Base-by-base conservation (phyloP, 805 yeast species). In the Scheffersomyces coipomensis region DNA sequence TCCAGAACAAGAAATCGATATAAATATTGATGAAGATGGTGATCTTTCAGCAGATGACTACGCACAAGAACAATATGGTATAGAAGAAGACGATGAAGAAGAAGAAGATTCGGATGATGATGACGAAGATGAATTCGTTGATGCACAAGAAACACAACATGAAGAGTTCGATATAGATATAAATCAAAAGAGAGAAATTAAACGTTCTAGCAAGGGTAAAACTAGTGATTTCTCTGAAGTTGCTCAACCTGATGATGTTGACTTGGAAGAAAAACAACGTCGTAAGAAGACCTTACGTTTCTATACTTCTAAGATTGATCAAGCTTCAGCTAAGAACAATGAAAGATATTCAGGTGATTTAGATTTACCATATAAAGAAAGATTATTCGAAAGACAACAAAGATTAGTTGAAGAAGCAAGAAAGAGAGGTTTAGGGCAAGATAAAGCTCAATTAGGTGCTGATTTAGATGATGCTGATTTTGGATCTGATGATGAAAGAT, bases 261-360 rank as follows among this genome's bases (percentile, higher is more conserved):
- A 93, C 62, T 74, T 76, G 33, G 95, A 88, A 55, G 98, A 89
- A 42, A 91, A 90, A 68, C 78, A 76, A 43, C 77, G 81, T 16
- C 81, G 95, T 52, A 85, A 83, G 70, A 79, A 79, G 56, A 76
- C 95, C 2, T 77, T 93, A 53, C 82, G 98, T 44, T 93, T 93
- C 80, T 93, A 93, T 74, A 93, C 99, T 1, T 87, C 98, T 42
- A 90, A 91, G 64, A 90, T 93, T 62, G 97, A 89, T 60, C 95
- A 90, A 66, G 83, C 83, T 37, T 81, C 76, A 19, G 71, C 73
- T 49, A 84, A 83, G 60, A 76, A 77, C 44, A 43, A 38, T 24
- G 62, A 58, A 13, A 47, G 49, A 19, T 51, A 39, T 41, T 83
- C 82, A 34, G 99, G 98, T 52, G 99, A 91, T 61, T 76, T 77